Conservation (phyloP, 1,284 basidiomycete species). For the Irpex sp. region DNA sequence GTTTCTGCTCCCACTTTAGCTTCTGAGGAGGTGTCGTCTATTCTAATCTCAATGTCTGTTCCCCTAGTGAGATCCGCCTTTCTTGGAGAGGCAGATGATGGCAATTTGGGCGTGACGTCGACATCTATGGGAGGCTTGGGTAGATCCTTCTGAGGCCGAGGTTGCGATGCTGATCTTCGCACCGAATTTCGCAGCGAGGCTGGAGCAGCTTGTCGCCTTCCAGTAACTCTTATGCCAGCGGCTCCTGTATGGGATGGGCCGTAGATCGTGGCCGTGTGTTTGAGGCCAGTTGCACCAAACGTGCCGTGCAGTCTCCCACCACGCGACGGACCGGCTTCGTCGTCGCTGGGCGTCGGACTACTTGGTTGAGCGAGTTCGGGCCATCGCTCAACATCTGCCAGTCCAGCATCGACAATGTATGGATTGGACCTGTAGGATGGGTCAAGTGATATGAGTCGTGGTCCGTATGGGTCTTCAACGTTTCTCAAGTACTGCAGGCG, state of each 20-base stretch:
- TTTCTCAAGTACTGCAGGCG: slow-evolving; percentile 85
- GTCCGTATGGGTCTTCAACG: slow-evolving; percentile 81
- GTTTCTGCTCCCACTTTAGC: slow-evolving; percentile 6
- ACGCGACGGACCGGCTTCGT: slow-evolving; percentile 45
- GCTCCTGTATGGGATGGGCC: slow-evolving; percentile 31
- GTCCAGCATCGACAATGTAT: slow-evolving; percentile 74
- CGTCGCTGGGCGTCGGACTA: slow-evolving; percentile 69
- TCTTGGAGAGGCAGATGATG: slow-evolving; percentile 16
- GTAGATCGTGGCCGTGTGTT: slow-evolving; percentile 85
- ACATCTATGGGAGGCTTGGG: slow-evolving; percentile 15
- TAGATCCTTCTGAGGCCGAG: not conserved
- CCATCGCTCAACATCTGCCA: slow-evolving; percentile 78
- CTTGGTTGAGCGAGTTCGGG: slow-evolving; percentile 72
- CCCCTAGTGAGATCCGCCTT: slow-evolving; percentile 10
- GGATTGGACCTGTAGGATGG: slow-evolving; percentile 73
- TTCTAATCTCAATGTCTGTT: slow-evolving; percentile 8
- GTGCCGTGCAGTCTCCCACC: slow-evolving; percentile 42
- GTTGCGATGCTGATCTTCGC: slow-evolving; percentile 28
- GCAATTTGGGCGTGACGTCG: slow-evolving; percentile 21
- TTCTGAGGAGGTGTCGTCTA: slow-evolving; percentile 13
- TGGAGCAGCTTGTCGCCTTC: slow-evolving; percentile 38
- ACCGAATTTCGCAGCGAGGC: slow-evolving; percentile 37
- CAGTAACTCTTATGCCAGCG: slow-evolving; percentile 30
- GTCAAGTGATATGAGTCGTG: slow-evolving; percentile 76
- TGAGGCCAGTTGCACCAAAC: slow-evolving; percentile 60